A percentile compares a stretch with the other conserved stretches of the same genome.
Conservation (phyloP, 2,329 filamentous ascomycete species). For the Pseudocercospora fuligena region DNA sequence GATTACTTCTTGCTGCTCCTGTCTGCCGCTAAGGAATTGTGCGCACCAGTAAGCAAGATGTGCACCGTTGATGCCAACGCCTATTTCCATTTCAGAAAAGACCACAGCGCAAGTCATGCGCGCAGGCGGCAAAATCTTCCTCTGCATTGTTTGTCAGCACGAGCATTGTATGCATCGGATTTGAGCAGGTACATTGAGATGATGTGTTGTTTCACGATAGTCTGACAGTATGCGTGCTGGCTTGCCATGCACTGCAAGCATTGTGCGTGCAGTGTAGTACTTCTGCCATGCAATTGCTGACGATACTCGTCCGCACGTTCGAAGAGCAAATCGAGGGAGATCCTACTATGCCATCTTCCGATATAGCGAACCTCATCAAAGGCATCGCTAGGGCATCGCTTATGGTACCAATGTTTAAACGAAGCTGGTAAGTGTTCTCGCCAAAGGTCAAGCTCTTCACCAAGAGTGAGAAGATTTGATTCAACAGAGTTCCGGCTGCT, state of each 20-base stretch:
- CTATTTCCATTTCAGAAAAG: background rate
- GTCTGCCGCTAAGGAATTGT: background rate
- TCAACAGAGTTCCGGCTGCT: background rate
- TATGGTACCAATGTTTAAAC: background rate
- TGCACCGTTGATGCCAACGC: background rate
- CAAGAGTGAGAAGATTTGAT: background rate
- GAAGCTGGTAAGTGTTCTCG: background rate
- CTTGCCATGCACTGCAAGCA: background rate
- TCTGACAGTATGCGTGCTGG: background rate
- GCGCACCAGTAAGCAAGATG: background rate
- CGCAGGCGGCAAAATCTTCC: background rate
- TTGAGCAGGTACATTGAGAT: background rate
- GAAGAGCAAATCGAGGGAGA: too few relatives aligned
- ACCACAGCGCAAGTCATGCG: background rate
- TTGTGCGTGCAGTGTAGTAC: background rate
- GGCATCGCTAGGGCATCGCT: background rate
- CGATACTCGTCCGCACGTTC: background rate
- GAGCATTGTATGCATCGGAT: background rate
- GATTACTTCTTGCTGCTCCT: background rate
- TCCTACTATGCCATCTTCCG: background rate
- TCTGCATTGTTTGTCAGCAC: background rate
- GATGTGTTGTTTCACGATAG: background rate
- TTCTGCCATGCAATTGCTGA: background rate
- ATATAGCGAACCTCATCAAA: background rate
- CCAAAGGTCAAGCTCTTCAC: background rate